Conservation (phyloP, 176 grass and related monocot species). For the Dendrocalamus sinicus region DNA sequence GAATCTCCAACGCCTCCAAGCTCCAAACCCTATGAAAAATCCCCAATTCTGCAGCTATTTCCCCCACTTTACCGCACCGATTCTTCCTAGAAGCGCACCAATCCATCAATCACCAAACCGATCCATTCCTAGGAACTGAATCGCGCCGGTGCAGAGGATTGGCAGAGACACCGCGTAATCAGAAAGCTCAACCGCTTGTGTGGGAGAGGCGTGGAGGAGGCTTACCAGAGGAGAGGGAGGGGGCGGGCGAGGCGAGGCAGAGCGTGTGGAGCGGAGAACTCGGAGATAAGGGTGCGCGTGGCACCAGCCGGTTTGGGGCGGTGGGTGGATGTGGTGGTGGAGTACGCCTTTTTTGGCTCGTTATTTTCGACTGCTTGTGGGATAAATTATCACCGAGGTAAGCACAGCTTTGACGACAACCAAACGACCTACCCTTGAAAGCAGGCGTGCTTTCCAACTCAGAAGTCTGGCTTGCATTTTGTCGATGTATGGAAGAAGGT, state of each 20-base stretch:
- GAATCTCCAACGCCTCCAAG: not conserved
- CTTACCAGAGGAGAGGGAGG: not conserved
- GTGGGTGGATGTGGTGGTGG: slow-evolving; percentile 36
- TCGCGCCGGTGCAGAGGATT: not conserved
- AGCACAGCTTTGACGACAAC: too few species aligned
- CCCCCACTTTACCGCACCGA: too few species aligned
- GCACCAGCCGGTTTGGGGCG: not conserved
- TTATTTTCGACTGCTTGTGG: too few species aligned
- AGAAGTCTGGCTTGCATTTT: too few species aligned
- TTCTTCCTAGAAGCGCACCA: not conserved
- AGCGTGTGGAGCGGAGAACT: not conserved
- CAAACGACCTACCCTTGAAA: too few species aligned
- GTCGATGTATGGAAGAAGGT: too few species aligned
- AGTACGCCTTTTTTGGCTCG: not conserved
- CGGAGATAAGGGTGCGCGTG: not conserved
- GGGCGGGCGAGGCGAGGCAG: not conserved
- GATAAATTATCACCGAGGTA: too few species aligned
- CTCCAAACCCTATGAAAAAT: not conserved
- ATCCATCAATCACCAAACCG: not conserved
- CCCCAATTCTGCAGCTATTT: not conserved
- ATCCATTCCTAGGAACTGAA: not conserved
- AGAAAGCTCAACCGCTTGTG: not conserved
- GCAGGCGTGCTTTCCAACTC: too few species aligned
- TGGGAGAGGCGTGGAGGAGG: not conserved
- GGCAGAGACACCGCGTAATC: not conserved